Percentiles rank a stretch among this genome's conserved stretches.
These are phyloP conservation scores for Gryganskiella cystojenkinii DNA, from an alignment of 192 early-diverging fungal genomes.

Conservation along the genomic window DNA sequence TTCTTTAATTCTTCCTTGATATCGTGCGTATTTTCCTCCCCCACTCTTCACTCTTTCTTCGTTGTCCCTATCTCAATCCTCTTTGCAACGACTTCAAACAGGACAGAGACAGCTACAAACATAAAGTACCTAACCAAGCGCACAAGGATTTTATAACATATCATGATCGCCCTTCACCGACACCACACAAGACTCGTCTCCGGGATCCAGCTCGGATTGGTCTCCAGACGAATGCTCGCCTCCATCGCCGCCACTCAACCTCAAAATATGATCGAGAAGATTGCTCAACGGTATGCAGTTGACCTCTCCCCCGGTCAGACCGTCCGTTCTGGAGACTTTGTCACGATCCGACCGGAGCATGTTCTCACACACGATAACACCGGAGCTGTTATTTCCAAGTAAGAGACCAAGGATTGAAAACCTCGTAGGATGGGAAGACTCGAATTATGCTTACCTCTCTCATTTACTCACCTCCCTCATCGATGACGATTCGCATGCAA, in stretches of 20 bases:
- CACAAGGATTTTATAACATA: constrained; percentile 3
- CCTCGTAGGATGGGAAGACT: too few relatives aligned
- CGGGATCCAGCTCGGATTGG: not conserved
- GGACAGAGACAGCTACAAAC: too few relatives aligned
- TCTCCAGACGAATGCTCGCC: constrained; percentile 43
- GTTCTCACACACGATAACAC: constrained; percentile 99
- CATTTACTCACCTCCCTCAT: not conserved
- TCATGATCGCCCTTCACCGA: not conserved
- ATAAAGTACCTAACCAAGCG: not conserved
- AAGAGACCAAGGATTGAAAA: constrained; percentile 18
- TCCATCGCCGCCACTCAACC: constrained; percentile 29
- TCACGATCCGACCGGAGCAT: constrained; percentile 91
- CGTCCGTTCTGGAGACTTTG: constrained; percentile 93
- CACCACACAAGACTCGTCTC: not conserved
- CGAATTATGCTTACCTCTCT: not conserved
- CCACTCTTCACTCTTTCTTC: not conserved
- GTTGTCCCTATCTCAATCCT: not conserved
- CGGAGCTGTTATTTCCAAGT: constrained; percentile 92
- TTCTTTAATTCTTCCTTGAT: not conserved
- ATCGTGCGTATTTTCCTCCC: too few relatives aligned
- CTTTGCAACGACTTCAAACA: not conserved
- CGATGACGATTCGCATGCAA: not conserved
- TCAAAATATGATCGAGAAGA: constrained; percentile 96
- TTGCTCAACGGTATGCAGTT: constrained; percentile 91
- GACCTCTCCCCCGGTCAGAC: constrained; percentile 71